phyloP scores from a whole-genome alignment of 225 moss, liverwort and hornwort genomes.

The Climacium dendroides region DNA sequence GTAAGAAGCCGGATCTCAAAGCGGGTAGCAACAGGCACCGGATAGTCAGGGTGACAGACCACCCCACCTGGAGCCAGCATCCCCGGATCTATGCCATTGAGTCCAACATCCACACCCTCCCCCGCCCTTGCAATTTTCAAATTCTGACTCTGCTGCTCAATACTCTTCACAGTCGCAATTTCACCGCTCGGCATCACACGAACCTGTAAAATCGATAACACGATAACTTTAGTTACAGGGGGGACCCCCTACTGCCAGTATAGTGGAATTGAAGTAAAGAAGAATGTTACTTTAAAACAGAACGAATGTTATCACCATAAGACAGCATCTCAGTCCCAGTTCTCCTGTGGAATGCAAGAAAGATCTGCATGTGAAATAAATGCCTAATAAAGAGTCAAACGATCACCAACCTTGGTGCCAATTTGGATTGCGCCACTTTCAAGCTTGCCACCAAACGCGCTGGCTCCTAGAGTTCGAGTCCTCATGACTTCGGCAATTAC shows the following conservation, averaged over 20 bases:
- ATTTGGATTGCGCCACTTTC: slow-evolving; percentile 80
- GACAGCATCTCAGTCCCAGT: background rate
- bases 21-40: slow-evolving; percentile 68
- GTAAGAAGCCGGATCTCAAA: slow-evolving; percentile 75
- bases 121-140: slow-evolving; percentile 63
- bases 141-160: slow-evolving; percentile 61
- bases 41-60: slow-evolving; percentile 88
- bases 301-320: background rate
- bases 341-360: background rate
- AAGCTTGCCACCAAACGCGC: slow-evolving; percentile 86
- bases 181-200: slow-evolving; percentile 80
- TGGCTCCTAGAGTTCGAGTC: slow-evolving; percentile 67
- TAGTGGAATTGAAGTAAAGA: background rate
- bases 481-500: slow-evolving; percentile 74
- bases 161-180: slow-evolving; percentile 56
- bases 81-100: slow-evolving; percentile 62
- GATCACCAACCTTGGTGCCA: slow-evolving; percentile 59
- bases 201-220: slow-evolving; percentile 37
- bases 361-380: background rate
- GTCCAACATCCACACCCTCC: slow-evolving; percentile 89
- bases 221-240: background rate
- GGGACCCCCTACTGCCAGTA: background rate
- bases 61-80: slow-evolving; percentile 64
- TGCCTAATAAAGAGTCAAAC: background rate
- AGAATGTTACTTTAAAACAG: background rate